Evolutionary conservation across 768 basidiomycete genomes (phyloP).

Genomic region (Phylloporus sp.): DNA sequence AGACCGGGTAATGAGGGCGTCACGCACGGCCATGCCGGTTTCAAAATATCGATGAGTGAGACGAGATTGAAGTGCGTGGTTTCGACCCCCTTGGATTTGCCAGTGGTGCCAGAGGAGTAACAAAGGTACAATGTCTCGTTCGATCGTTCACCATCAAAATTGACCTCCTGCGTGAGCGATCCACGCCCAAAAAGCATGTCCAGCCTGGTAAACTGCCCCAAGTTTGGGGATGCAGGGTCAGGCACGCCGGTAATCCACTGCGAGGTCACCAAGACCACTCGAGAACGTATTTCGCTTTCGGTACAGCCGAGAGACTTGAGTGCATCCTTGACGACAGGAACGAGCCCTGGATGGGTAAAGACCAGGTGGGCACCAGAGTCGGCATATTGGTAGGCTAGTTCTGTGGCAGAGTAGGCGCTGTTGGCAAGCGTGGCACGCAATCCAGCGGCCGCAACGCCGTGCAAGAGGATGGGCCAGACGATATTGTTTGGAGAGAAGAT

Average conservation of each 20-base stretch:
- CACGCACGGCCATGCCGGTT: conserved; percentile 37
- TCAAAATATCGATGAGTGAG: conserved; percentile 50
- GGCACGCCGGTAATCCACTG: conserved; percentile 39
- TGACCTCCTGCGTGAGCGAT: conserved; percentile 46
- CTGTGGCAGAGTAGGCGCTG: conserved; percentile 59
- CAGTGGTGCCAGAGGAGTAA: conserved; percentile 68
- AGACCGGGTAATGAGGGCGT: conserved; percentile 11
- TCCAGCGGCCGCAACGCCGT: conserved; percentile 55
- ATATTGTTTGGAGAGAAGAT: conserved; percentile 69
- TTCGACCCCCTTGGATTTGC: conserved; percentile 70
- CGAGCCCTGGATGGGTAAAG: conserved; percentile 58
- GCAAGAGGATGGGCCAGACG: conserved; percentile 46
- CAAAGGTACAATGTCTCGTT: conserved; percentile 62
- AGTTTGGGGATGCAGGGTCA: conserved; percentile 30
- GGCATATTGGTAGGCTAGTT: conserved; percentile 66
- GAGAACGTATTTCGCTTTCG: conserved; percentile 42
- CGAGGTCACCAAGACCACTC: conserved; percentile 53
- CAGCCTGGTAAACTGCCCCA: conserved; percentile 35
- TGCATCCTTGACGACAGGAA: conserved; percentile 52
- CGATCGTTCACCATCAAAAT: conserved; percentile 46
- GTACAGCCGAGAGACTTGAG: conserved; percentile 47
- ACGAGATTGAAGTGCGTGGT: conserved; percentile 69
- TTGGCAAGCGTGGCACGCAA: conserved; percentile 70
- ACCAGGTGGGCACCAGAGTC: conserved; percentile 63
- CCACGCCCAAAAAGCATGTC: conserved; percentile 51